Percentiles rank a stretch among this genome's conserved stretches.
These are phyloP conservation scores for Fusarium sp. DNA, from an alignment of 2,329 filamentous ascomycete genomes.

Conservation along the genomic window DNA sequence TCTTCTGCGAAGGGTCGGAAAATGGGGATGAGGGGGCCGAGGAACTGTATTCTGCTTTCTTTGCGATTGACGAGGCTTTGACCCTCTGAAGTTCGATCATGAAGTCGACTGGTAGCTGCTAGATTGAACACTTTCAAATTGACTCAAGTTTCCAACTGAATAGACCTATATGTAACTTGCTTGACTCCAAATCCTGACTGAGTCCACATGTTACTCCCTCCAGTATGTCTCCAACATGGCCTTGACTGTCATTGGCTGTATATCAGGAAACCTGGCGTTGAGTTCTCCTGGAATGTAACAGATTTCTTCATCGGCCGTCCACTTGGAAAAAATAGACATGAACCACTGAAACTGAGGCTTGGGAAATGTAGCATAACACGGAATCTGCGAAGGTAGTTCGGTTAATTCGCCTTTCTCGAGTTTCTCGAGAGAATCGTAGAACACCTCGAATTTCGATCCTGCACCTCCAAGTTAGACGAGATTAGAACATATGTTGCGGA, in stretches of 20 bases:
- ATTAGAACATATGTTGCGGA: accelerated
- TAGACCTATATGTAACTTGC: no score
- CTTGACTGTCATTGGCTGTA: neutral
- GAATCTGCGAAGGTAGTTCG: neutral
- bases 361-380: neutral
- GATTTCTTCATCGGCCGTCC: neutral
- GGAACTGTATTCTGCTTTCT: neutral
- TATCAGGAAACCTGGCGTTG: neutral
- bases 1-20: no score
- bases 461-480: neutral
- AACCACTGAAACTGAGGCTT: neutral
- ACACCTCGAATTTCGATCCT: neutral
- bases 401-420: neutral
- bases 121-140: no score
- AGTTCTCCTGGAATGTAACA: neutral
- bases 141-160: no score
- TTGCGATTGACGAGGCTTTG: neutral
- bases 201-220: neutral
- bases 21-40: neutral
- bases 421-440: neutral
- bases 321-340: neutral
- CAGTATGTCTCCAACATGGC: neutral
- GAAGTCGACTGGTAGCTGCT: no score
- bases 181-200: no score
- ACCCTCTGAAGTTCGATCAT: no score